phyloP scores from a whole-genome alignment of 805 yeast species.

The Zygotorulaspora florentina region DNA sequence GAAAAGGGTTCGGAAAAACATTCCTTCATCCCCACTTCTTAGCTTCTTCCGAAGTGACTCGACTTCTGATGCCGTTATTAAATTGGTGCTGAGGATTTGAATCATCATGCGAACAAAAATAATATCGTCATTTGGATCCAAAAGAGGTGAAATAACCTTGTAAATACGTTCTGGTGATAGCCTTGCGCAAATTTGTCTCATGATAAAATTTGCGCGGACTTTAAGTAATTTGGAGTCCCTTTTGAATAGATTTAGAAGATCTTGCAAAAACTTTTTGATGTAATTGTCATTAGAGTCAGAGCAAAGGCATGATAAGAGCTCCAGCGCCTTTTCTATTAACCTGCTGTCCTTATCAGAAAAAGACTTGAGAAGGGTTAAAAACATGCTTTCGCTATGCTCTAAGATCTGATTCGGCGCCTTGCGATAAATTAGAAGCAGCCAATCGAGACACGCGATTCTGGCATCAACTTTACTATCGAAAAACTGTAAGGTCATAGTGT shows the following conservation, averaged over 20 bases:
- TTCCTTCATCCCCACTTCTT: slow-evolving; percentile 63
- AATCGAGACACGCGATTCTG: slow-evolving; percentile 77
- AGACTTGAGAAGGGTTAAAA: slow-evolving; percentile 73
- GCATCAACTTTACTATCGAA: slow-evolving; percentile 75
- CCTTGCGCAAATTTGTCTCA: slow-evolving; percentile 77
- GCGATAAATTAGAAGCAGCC: slow-evolving; percentile 79
- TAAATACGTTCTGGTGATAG: slow-evolving; percentile 81
- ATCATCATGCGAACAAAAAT: slow-evolving; percentile 76
- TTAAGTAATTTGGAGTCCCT: slow-evolving; percentile 64
- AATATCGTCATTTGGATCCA: slow-evolving; percentile 55
- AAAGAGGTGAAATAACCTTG: slow-evolving; percentile 70
- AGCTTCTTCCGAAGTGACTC: slow-evolving; percentile 63
- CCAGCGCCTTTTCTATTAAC: slow-evolving; percentile 30
- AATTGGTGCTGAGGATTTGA: slow-evolving; percentile 80
- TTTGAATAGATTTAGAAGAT: slow-evolving; percentile 64
- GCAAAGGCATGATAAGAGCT: slow-evolving; percentile 29
- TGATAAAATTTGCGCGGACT: slow-evolving; percentile 73
- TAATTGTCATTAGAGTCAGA: slow-evolving; percentile 56
- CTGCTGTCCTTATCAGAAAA: slow-evolving; percentile 47
- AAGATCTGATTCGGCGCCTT: slow-evolving; percentile 58
- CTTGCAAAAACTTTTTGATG: slow-evolving; percentile 69
- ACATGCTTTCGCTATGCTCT: slow-evolving; percentile 57
- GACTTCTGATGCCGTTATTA: slow-evolving; percentile 83
- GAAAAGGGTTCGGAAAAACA: slow-evolving; percentile 70
- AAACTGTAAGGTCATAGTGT: slow-evolving; percentile 68